Base-by-base conservation (phyloP, 2,329 filamentous ascomycete genomes). In the Ophiostoma tasmaniense region DNA sequence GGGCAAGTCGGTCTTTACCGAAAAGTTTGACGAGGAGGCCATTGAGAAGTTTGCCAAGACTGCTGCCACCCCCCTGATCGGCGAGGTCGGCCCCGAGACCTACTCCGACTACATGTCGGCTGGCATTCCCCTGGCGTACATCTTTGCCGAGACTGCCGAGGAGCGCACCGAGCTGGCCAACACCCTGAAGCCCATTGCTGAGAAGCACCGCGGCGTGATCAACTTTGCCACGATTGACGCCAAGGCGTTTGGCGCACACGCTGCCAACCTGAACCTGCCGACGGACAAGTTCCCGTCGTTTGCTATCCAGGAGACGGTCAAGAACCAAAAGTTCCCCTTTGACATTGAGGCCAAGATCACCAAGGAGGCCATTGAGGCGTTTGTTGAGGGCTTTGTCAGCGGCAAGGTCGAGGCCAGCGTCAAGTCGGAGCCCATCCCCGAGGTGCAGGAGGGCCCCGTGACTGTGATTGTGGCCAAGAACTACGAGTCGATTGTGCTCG, bases 151-250 rank as follows among this genome's bases (percentile, higher is more conserved):
- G 83, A 93, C 91, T 64, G 79, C 86, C 35, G 94, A 98, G 82
- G 93, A 97, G 86, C 93, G 95, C 75, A 87, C 90, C 77, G 83
- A 88, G 76, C 88, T 97, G 74, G 84, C 89, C 74, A 87, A 90
- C 73, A 83, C 87, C 72, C 85, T 99, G 76, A 96, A 93, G 85
- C 85, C 91, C 73, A 80, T 99, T 74, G 95, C 95, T 71, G 87
- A 96, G 84, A 90, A 94, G 84, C 88, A 93, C 85, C 94, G 93
- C 83, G 94, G 95, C 81, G 89, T 88, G 79, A 87, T 99, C 84
- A 98, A 96, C 90, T 96, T 99, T 79, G 95, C 93, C 73, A 97
- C 93, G 77, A 98, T 99, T 76, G 95, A 99, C 78, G 93, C 95
- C 74, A 92, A 91, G 84, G 81, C 90, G 71, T 99, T 96, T 78